A percentile compares a stretch with the other conserved stretches of the same genome.
Evolutionary conservation across 2,329 filamentous ascomycete genomes (phyloP).

Genomic region (Epichloe baconii): DNA sequence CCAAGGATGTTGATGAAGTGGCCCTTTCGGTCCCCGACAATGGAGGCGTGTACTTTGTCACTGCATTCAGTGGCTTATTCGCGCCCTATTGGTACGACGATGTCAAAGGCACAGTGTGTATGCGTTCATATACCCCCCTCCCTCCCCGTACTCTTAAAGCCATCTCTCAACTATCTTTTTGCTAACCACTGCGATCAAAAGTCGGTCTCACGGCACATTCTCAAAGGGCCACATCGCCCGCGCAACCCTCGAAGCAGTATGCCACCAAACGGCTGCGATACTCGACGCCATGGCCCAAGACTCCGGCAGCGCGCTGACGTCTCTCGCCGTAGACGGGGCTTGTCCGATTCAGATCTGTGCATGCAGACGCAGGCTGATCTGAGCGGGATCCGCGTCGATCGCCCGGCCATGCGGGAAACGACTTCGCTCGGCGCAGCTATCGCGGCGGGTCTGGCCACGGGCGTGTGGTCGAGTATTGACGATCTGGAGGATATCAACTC

Average conservation of each 20-base stretch:
- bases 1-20: slow-evolving; percentile 35
- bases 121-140: slow-evolving; percentile 16
- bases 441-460: slow-evolving; percentile 73
- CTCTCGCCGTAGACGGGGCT: slow-evolving; percentile 79
- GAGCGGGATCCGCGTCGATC: slow-evolving; percentile 67
- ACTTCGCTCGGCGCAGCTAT: slow-evolving; percentile 82
- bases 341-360: slow-evolving; percentile 77
- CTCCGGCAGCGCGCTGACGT: slow-evolving; percentile 59
- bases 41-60: slow-evolving; percentile 76
- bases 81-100: slow-evolving; percentile 94
- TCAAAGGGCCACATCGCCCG: slow-evolving; percentile 73
- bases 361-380: slow-evolving; percentile 90
- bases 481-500: slow-evolving; percentile 64
- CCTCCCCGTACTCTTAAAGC: no score
- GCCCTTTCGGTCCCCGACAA: slow-evolving; percentile 51
- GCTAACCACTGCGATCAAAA: slow-evolving; percentile 20
- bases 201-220: slow-evolving; percentile 80
- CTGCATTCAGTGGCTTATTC: slow-evolving; percentile 81
- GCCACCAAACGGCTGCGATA: slow-evolving; percentile 86
- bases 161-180: no score
- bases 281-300: slow-evolving; percentile 85
- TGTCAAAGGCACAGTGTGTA: slow-evolving; percentile 73
- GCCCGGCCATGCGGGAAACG: slow-evolving; percentile 81
- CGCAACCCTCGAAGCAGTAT: slow-evolving; percentile 80
- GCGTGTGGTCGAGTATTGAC: slow-evolving; percentile 62